Evolutionary conservation across 176 grass and related monocot species (phyloP), one percentile per base, ranked within the genome.

Genomic region (Microstegium vimineum): DNA sequence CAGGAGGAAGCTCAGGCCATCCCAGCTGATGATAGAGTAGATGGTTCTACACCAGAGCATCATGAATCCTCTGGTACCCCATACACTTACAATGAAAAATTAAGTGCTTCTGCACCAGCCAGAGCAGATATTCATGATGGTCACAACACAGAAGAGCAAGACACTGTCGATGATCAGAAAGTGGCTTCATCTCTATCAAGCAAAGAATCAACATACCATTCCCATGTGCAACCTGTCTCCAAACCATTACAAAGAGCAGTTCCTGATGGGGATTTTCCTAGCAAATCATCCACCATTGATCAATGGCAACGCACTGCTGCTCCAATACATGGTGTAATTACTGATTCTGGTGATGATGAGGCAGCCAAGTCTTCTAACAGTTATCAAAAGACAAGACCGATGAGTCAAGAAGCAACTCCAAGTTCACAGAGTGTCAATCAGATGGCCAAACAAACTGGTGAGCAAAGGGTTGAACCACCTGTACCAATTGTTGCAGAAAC

Each of bases 151-250:
- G 76, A 73, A 73, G 18, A 75, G 47, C 36, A 69, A 74, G 69
- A 67, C 22, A 88, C 36, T 79, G 28, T 25, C 45, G 49, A 62
- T 75, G 76, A 84, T 71, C n/a, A 32, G 40, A 80, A 89, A 89
- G 76, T 52, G 70, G 31, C 15, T 17, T n/a, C 81, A 62, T 64
- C 62, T 27, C 17, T 31, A 47, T 18, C 8, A 38, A 71, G 27
- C 75, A 62, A 56, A 84, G 81, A 66, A 36, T 45, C 67, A 67
- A 43, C 46, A 84, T 83, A 81, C 60, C 45, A 25, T 59, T 83
- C 86, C 60, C 45, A 25, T 59, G 75, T 66, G 16, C 75, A 83
- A 73, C 75, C 28, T 73, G 15, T 61, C 26, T 66, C 67, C 17
- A 36, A 27, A 73, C 17, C 69, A 73, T 66, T 30, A 41, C 84